Conservation (phyloP, 345 rosid species). For the Gynandropsis gynandra region DNA sequence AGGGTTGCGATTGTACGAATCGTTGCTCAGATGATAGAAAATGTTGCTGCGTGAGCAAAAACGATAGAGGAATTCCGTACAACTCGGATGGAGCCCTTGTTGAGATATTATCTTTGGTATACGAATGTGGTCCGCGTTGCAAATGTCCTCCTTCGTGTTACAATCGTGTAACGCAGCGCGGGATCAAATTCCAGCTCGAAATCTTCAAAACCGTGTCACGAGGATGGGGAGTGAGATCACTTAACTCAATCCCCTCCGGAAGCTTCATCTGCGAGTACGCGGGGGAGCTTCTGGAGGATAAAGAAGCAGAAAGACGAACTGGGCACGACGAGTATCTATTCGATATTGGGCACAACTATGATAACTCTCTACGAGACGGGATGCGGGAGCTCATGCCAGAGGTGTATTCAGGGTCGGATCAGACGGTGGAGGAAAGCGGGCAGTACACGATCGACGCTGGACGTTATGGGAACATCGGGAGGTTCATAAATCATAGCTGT, state of each 20-base stretch:
- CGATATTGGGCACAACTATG: slow-evolving; percentile 56
- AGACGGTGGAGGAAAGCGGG: slow-evolving; percentile 30
- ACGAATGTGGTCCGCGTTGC: slow-evolving; percentile 81
- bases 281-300: slow-evolving; percentile 76
- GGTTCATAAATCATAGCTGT: slow-evolving; percentile 89
- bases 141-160: slow-evolving; percentile 66
- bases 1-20: slow-evolving; percentile 47
- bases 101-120: slow-evolving; percentile 50
- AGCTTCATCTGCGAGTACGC: slow-evolving; percentile 84
- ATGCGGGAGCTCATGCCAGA: slow-evolving; percentile 44
- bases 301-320: slow-evolving; percentile 55
- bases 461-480: slow-evolving; percentile 56
- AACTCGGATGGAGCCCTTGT: slow-evolving; percentile 72
- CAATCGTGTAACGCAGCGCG: slow-evolving; percentile 69
- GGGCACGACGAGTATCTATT: slow-evolving; percentile 79
- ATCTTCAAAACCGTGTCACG: slow-evolving; percentile 68
- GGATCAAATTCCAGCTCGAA: slow-evolving; percentile 70
- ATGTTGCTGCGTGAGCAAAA: slow-evolving; percentile 53
- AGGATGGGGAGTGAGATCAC: slow-evolving; percentile 94
- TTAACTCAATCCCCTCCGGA: slow-evolving; percentile 64
- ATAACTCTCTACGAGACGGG: slow-evolving; percentile 37
- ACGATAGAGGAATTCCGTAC: slow-evolving; percentile 76
- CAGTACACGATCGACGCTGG: slow-evolving; percentile 89
- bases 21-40: slow-evolving; percentile 44
- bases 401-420: slow-evolving; percentile 23